Evolutionary conservation across 2,329 filamentous ascomycete species (phyloP).

Genomic region (Trichoderma hamatum): DNA sequence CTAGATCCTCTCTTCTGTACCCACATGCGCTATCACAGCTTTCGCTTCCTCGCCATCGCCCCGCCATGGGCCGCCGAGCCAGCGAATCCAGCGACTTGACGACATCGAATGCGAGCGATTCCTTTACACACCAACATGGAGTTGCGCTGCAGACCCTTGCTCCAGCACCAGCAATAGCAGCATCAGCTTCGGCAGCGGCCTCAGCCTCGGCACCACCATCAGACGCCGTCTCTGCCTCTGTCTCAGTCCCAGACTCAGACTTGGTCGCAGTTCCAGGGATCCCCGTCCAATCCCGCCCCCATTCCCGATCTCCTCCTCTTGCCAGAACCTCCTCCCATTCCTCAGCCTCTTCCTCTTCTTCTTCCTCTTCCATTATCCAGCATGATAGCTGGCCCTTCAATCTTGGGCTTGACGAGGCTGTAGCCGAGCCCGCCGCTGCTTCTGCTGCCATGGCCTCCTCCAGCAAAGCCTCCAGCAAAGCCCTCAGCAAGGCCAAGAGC

Average conservation of each 20-base stretch:
- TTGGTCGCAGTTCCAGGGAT: constrained; percentile 5
- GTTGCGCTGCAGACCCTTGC: constrained; percentile 41
- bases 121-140: constrained; percentile 37
- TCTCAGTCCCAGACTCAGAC: constrained; percentile 14
- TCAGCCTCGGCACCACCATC: constrained; percentile 3
- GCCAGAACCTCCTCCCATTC: neutral
- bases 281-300: constrained; percentile 2
- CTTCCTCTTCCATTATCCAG: constrained; percentile 27
- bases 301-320: neutral
- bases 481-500: constrained; percentile 8
- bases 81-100: constrained; percentile 32
- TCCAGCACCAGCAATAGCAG: constrained; percentile 22
- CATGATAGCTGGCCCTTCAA: constrained; percentile 30
- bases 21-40: constrained; percentile 22
- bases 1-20: neutral
- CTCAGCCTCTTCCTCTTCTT: constrained; percentile 10
- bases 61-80: constrained; percentile 37
- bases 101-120: constrained; percentile 32
- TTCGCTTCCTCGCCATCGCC: constrained; percentile 28
- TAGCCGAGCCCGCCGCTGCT: constrained; percentile 30
- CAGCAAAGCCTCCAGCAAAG: constrained; percentile 21
- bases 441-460: constrained; percentile 27
- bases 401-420: constrained; percentile 35
- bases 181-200: neutral
- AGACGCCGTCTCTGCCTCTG: constrained; percentile 16